These are phyloP conservation scores for Elaeagnus macrophylla DNA, from an alignment of 306 rosid genomes.

Conservation along the genomic window DNA sequence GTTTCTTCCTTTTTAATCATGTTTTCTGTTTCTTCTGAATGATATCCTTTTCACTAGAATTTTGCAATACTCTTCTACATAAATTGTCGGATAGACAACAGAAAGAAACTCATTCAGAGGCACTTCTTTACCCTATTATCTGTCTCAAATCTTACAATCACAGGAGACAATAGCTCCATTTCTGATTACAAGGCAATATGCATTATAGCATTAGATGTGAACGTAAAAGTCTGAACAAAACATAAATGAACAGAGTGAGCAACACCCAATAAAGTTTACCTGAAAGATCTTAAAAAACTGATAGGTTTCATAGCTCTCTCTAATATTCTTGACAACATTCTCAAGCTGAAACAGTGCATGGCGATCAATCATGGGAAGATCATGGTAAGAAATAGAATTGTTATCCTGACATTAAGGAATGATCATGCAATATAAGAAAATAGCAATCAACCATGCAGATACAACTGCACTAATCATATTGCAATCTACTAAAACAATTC, in stretches of 20 bases:
- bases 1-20: background rate
- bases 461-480: constrained; percentile 3
- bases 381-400: constrained; percentile 48
- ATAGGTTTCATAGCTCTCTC: constrained; percentile 75
- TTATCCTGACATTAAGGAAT: constrained; percentile 49
- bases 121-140: no score
- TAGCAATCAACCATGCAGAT: constrained; percentile 6
- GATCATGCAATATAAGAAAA: constrained; percentile 13
- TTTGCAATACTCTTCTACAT: background rate
- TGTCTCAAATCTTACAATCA: background rate
- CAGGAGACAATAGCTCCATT: background rate
- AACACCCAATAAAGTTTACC: constrained; percentile 35
- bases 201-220: background rate
- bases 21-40: constrained; percentile 1
- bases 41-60: background rate
- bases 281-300: constrained; percentile 97
- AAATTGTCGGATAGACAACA: no score
- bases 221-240: background rate
- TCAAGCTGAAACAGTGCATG: constrained; percentile 92
- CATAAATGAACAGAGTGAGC: no score
- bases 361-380: constrained; percentile 87
- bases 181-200: background rate
- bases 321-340: constrained; percentile 58
- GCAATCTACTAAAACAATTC: constrained; percentile 1
- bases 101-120: no score